Evolutionary conservation across 179 eudicot genomes (phyloP), one percentile per base, ranked within the genome.

Genomic region (Actinidia arguta): DNA sequence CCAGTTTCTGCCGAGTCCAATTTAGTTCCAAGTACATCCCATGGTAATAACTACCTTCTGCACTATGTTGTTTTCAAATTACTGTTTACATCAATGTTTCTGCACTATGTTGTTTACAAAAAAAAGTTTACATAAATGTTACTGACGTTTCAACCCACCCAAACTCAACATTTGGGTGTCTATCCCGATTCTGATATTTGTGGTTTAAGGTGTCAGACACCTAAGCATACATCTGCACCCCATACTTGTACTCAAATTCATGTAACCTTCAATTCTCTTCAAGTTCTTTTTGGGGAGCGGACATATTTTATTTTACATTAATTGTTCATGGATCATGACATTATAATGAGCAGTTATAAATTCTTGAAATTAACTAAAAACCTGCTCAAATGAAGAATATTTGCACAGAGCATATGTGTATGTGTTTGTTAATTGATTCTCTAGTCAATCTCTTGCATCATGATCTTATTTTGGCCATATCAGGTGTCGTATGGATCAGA

Each of bases 401-500:
- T 54, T 76, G 67, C 31, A 42, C 4, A 6, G 54, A 59, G 6
- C 39, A n/a, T 44, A n/a, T 11, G 12, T 11, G 70, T 46, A 44
- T 13, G 13, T 13, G 54, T n/a, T 25, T 18, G n/a, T 50, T 24
- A 13, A 47, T 54, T 73, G 59, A n/a, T 76, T 67, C 58, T 61
- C n/a, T 73, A 24, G 36, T 54, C 52, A 16, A 76, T 87, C 59
- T 73, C 42, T 73, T 72, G 46, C 55, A 72, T 71, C 79, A 39
- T 64, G 31, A 31, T 12, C 13, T 42, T 25, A 63, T 74, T 79
- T 8, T 69, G 59, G 54, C 22, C 25, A 27, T 79, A 74, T 78
- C 87, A 96, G 99, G 99, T 96, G 48, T 96, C 99, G 68, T 93
- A 90, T 89, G 99, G 99, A 73, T 97, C 99, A 80, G 99, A 96